These are phyloP conservation scores for Clavispora phyllophila DNA, from an alignment of 805 yeast genomes.

Conservation along the genomic window DNA sequence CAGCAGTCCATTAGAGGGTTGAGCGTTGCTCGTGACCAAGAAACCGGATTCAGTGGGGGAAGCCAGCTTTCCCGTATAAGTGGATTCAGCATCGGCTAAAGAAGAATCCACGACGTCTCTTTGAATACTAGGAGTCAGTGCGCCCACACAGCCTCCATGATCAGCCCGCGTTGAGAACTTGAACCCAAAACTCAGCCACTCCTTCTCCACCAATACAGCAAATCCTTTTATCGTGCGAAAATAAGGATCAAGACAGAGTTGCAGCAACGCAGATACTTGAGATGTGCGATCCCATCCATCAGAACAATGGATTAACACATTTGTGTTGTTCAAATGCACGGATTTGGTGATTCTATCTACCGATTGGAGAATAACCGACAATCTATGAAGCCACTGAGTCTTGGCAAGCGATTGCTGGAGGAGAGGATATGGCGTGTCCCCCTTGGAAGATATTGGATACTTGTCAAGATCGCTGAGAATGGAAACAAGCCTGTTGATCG, in stretches of 20 bases:
- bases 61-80: conserved; percentile 3
- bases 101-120: conserved; percentile 1
- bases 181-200: conserved; percentile 94
- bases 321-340: conserved; percentile 77
- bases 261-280: conserved; percentile 78
- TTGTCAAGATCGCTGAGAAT: conserved; percentile 66
- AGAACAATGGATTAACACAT: conserved; percentile 85
- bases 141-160: conserved; percentile 53
- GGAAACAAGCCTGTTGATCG: conserved; percentile 57
- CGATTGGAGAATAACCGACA: conserved; percentile 63
- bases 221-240: conserved; percentile 87
- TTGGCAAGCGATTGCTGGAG: conserved; percentile 51
- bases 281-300: conserved; percentile 99
- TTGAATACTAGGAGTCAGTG: conserved; percentile 20
- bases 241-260: conserved; percentile 85
- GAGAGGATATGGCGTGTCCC: conserved; percentile 17
- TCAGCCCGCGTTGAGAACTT: conserved; percentile 81
- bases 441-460: conserved; percentile 29
- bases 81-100: conserved; percentile 7
- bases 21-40: neutral
- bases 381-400: conserved; percentile 76
- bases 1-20: neutral
- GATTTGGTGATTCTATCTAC: conserved; percentile 76
- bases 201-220: conserved; percentile 80
- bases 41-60: neutral